These are phyloP conservation scores for Glebionis coronaria DNA, from an alignment of 129 eudicot species.

Conservation along the genomic window DNA sequence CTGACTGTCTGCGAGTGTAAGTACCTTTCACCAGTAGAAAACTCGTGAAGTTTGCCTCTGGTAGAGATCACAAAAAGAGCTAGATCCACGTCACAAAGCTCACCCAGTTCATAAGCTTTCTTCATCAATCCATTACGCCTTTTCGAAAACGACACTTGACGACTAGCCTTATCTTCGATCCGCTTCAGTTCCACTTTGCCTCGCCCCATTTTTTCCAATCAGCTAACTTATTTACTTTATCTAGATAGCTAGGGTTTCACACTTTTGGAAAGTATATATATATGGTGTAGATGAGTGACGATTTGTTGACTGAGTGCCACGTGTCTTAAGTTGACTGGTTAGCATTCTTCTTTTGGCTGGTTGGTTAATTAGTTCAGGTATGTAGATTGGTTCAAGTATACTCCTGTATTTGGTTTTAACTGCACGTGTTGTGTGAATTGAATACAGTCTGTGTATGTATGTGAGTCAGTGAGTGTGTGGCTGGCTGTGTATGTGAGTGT, in stretches of 20 bases:
- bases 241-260: slow-evolving; percentile 5
- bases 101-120: slow-evolving; percentile 28
- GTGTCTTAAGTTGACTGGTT: slow-evolving; percentile 6
- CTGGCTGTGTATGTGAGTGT: too few species aligned
- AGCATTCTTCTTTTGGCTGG: background rate
- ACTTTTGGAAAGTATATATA: background rate
- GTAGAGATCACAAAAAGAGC: slow-evolving; percentile 28
- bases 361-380: background rate
- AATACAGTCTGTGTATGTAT: too few species aligned
- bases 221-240: too few species aligned
- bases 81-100: slow-evolving; percentile 34
- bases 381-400: too few species aligned
- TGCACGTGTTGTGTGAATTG: too few species aligned
- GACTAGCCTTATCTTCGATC: slow-evolving; percentile 32
- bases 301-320: slow-evolving; percentile 7
- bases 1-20: slow-evolving; percentile 4
- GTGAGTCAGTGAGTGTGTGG: background rate
- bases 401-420: too few species aligned
- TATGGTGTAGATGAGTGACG: background rate
- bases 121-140: slow-evolving; percentile 42
- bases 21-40: slow-evolving; percentile 35
- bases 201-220: slow-evolving; percentile 31
- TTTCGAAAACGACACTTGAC: slow-evolving; percentile 35
- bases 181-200: slow-evolving; percentile 31
- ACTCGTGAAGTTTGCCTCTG: slow-evolving; percentile 28